These are phyloP conservation scores for Neurospora pannonica DNA, from an alignment of 495 filamentous ascomycete species.

Conservation along the genomic window DNA sequence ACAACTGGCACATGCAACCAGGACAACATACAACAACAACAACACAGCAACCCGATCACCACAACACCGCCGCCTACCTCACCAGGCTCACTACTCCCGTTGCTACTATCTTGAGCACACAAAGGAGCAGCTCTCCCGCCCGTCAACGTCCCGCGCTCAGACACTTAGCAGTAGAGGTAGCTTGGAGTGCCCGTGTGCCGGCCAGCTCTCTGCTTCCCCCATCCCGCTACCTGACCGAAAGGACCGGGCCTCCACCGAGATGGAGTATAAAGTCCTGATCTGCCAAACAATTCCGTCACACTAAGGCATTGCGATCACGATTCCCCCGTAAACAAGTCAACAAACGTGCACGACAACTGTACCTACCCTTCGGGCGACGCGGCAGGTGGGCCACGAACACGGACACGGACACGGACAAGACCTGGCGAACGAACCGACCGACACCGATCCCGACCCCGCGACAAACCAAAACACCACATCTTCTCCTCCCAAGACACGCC, in stretches of 20 bases:
- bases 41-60: not conserved
- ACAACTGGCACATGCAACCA: not conserved
- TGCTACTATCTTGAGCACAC: not conserved
- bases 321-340: not conserved
- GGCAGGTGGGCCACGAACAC: slow-evolving; percentile 1
- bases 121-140: not conserved
- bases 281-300: not conserved
- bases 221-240: not conserved
- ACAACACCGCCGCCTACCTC: not conserved
- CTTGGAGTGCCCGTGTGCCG: not conserved
- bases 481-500: slow-evolving; percentile 3
- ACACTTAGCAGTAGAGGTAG: not conserved
- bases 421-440: not conserved
- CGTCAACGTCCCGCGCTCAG: not conserved
- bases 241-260: not conserved
- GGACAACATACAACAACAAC: not conserved
- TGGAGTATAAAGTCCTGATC: not conserved
- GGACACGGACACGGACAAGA: slow-evolving; percentile 1
- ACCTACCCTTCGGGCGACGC: not conserved
- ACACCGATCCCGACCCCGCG: not conserved
- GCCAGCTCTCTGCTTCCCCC: not conserved
- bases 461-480: slow-evolving; percentile 3
- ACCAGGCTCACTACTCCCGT: not conserved
- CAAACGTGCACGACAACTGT: not conserved
- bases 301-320: not conserved